These are phyloP conservation scores for Datisca glomerata DNA, from an alignment of 306 rosid species.

Conservation along the genomic window DNA sequence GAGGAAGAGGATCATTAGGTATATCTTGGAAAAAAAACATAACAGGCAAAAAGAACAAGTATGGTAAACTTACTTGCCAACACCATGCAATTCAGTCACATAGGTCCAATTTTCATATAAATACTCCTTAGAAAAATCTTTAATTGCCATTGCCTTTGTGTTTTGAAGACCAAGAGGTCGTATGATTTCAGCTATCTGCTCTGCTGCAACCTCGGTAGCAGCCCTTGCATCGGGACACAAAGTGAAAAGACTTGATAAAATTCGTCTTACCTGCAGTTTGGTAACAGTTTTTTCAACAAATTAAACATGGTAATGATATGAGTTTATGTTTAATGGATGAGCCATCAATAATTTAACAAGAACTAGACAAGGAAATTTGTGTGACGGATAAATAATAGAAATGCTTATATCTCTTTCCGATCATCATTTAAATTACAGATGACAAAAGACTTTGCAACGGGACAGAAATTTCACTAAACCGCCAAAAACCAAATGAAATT, in stretches of 20 bases:
- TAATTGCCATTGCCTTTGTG: slow-evolving; percentile 34
- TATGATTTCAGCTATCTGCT: slow-evolving; percentile 35
- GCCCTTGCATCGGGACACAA: slow-evolving; percentile 61
- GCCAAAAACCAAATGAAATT: too few relatives aligned
- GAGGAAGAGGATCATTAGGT: neutral
- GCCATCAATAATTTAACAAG: too few relatives aligned
- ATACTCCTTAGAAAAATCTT: slow-evolving; percentile 48
- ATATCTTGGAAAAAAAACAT: neutral
- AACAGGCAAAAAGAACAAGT: neutral
- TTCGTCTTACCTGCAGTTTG: slow-evolving; percentile 33
- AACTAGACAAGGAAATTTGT: too few relatives aligned
- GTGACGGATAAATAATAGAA: too few relatives aligned
- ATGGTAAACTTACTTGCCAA: slow-evolving; percentile 55
- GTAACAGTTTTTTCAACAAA: too few relatives aligned
- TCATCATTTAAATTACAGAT: too few relatives aligned
- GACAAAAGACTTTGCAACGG: too few relatives aligned
- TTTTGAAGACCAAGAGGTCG: slow-evolving; percentile 36
- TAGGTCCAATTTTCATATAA: slow-evolving; percentile 50
- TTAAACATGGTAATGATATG: too few relatives aligned
- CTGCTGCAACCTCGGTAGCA: slow-evolving; percentile 26
- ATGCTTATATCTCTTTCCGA: too few relatives aligned
- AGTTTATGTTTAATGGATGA: too few relatives aligned
- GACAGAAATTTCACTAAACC: too few relatives aligned
- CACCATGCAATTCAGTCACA: slow-evolving; percentile 61
- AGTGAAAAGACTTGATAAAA: slow-evolving; percentile 28